Evolutionary conservation across 2,329 filamentous ascomycete genomes (phyloP).

Genomic region (Penicillium sp.): DNA sequence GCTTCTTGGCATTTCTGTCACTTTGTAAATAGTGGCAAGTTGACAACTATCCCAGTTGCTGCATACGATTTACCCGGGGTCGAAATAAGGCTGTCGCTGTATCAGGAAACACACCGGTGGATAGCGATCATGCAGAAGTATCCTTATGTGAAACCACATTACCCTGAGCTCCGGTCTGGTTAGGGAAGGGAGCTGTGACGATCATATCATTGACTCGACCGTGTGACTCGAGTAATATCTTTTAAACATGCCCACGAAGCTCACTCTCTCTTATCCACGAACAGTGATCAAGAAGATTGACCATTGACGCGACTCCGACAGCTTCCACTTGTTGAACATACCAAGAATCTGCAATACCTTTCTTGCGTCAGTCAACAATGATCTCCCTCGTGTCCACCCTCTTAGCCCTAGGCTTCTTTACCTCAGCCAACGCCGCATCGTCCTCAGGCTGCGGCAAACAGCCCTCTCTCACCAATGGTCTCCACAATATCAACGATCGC

Average conservation of each 20-base stretch:
- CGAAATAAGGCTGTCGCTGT: background rate
- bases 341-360: background rate
- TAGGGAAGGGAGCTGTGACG: background rate
- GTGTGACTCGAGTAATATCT: background rate
- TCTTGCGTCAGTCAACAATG: background rate
- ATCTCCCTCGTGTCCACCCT: conserved; percentile 1
- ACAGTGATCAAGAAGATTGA: background rate
- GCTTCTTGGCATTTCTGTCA: too few relatives aligned
- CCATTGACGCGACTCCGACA: background rate
- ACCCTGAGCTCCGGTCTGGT: background rate
- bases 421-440: conserved; percentile 1
- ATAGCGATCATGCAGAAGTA: background rate
- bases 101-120: background rate
- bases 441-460: conserved; percentile 15
- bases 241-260: background rate
- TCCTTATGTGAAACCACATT: too few relatives aligned
- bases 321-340: conserved; percentile 2
- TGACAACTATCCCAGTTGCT: too few relatives aligned
- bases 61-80: background rate
- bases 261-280: background rate
- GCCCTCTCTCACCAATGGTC: conserved; percentile 10
- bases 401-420: background rate
- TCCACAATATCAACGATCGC: conserved; percentile 14
- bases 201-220: background rate
- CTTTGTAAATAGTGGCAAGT: too few relatives aligned